phyloP scores from a whole-genome alignment of 306 rosid species.

The Vicia faba region DNA sequence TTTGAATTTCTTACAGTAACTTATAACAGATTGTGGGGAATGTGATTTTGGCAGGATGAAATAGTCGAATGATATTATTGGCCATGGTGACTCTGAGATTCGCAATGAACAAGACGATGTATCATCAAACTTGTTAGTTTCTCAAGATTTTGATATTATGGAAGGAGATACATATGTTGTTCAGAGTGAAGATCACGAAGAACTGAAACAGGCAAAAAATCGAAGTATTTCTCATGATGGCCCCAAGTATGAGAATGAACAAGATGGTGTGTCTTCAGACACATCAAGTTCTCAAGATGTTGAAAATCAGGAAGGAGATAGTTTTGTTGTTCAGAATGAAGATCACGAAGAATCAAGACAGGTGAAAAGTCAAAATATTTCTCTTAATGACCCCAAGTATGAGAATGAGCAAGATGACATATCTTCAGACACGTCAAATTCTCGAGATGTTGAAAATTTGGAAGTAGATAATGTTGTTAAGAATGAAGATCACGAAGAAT shows the following conservation, averaged over 20 bases:
- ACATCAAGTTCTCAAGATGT: neutral
- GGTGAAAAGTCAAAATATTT: conserved; percentile 7
- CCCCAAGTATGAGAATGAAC: neutral
- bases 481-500: conserved; percentile 14
- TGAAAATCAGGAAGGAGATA: neutral
- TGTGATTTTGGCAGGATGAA: conserved; percentile 34
- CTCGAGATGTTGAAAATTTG: conserved; percentile 38
- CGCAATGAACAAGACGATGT: conserved; percentile 25
- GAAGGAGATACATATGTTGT: neutral
- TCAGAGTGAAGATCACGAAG: neutral
- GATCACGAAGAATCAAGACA: neutral
- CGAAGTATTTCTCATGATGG: neutral
- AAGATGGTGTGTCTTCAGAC: neutral
- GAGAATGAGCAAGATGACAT: conserved; percentile 26
- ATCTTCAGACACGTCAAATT: neutral
- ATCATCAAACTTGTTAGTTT: neutral
- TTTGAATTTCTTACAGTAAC: conserved; percentile 36
- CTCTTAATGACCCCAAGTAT: conserved; percentile 10
- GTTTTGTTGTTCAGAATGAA: neutral
- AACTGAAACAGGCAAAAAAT: neutral
- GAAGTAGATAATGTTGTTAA: conserved; percentile 33
- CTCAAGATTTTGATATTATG: neutral
- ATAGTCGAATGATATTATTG: conserved; percentile 7
- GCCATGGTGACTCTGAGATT: conserved; percentile 14
- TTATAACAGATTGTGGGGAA: neutral